Evolutionary conservation across 805 yeast species (phyloP), one percentile per base, ranked within the genome.

Genomic region (Schizosaccharomyces osmophilus): DNA sequence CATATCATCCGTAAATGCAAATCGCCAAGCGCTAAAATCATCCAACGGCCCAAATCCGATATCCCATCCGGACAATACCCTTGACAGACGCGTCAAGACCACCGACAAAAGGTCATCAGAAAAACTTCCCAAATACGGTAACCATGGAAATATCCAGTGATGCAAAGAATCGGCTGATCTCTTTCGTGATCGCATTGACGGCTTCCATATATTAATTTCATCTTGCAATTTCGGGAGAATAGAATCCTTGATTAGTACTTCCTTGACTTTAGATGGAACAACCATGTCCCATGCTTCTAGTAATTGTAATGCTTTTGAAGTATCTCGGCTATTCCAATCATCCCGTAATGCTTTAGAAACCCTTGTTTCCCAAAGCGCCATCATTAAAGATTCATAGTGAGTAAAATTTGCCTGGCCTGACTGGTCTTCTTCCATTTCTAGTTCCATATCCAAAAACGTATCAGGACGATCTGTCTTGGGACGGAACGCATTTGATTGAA

Each of bases 261-360:
- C 65, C 15, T 72, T 65, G 1, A 70, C 65, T 3, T 63, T 61
- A 0, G 59, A 59, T 2, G 77, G 73, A 2, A 78, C 61, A 1
- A 77, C 63, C 0, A 66, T 68, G 29, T 67, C 69, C 82, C 79
- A 77, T 24, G 73, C 74, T 22, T 77, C 69, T 0, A 78, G 60
- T 2, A 76, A 62, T 0, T 72, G 67, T 5, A 78, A 67, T 0
- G 74, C 75, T 13, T 74, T 61, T 58, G 73, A 71, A 0, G 80
- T 77, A 51, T 73, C 71, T 19, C 65, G 60, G 4, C 72, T 67
- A 8, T 72, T 64, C 81, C 81, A 78, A 5, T 68, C 65, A 8
- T 66, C 59, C 11, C 60, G 59, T 13, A 77, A 67, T 13, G 67
- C 67, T 0, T 65, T 43, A 1, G 66, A 62, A 4, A 75, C 65